phyloP scores from a whole-genome alignment of 148 eudicot genomes.

The Rhododendron kiyosumense region DNA sequence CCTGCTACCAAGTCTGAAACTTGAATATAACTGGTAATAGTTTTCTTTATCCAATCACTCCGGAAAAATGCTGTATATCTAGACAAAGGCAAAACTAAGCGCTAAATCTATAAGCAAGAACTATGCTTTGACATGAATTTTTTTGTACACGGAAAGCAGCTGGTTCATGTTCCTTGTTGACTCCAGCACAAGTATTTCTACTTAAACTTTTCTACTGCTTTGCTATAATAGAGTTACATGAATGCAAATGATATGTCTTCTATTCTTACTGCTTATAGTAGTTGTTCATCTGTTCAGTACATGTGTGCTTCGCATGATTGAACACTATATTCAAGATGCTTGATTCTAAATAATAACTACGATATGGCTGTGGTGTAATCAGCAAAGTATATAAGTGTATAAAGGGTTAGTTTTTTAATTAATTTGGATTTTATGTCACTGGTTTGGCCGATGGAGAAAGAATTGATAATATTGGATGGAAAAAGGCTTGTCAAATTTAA shows the following conservation, averaged over 20 bases:
- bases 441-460: not conserved
- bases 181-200: not conserved
- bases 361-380: not conserved
- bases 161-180: not conserved
- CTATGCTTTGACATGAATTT: not conserved
- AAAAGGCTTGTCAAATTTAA: no score
- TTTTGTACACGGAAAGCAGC: not conserved
- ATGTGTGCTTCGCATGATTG: not conserved
- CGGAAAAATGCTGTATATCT: not conserved
- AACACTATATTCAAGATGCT: not conserved
- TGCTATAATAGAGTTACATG: not conserved
- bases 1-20: not conserved
- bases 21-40: not conserved
- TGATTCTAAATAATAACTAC: not conserved
- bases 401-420: not conserved
- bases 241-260: not conserved
- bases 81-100: not conserved
- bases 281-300: not conserved
- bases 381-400: not conserved
- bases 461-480: no score
- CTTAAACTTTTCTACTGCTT: not conserved
- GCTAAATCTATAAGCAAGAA: not conserved
- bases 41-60: not conserved
- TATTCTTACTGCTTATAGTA: not conserved
- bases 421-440: not conserved